Conservation (phyloP, 2,329 filamentous ascomycete species). For the Botryotinia calthae region DNA sequence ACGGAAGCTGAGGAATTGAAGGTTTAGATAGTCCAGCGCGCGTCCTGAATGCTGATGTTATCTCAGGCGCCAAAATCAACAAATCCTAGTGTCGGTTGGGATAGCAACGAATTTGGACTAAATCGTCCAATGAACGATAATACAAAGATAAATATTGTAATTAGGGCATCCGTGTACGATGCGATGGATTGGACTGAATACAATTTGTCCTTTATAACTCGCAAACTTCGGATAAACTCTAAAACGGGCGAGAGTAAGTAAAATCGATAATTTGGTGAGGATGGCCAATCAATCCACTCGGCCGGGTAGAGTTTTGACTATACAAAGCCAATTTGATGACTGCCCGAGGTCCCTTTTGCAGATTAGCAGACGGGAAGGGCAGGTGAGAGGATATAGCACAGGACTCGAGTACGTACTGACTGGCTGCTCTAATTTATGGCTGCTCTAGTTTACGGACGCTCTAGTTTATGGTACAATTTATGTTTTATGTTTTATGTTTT, state of each 20-base stretch:
- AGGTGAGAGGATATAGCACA: too few relatives aligned
- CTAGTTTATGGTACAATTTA: too few relatives aligned
- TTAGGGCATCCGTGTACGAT: neutral
- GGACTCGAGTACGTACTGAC: too few relatives aligned
- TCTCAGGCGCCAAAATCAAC: constrained; percentile 22
- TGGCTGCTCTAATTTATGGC: too few relatives aligned
- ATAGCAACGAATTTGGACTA: constrained; percentile 2
- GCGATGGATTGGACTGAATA: neutral
- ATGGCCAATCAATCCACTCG: neutral
- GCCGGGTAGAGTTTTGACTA: neutral
- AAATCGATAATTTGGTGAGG: neutral
- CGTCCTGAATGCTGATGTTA: constrained; percentile 9
- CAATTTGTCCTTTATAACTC: neutral
- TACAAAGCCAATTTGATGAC: neutral
- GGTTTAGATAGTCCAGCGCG: constrained; percentile 17
- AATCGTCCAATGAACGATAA: neutral
- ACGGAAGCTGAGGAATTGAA: constrained; percentile 4
- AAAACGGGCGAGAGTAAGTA: neutral
- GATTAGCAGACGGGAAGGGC: neutral
- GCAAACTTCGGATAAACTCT: neutral
- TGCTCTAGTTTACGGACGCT: too few relatives aligned
- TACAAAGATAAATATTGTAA: neutral
- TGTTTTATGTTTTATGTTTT: too few relatives aligned
- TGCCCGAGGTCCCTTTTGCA: neutral
- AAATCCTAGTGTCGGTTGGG: constrained; percentile 8